Percentiles rank a stretch among this genome's conserved stretches.
These are phyloP conservation scores for Cymbidium sinense DNA, from an alignment of 106 monocot genomes.

Conservation along the genomic window DNA sequence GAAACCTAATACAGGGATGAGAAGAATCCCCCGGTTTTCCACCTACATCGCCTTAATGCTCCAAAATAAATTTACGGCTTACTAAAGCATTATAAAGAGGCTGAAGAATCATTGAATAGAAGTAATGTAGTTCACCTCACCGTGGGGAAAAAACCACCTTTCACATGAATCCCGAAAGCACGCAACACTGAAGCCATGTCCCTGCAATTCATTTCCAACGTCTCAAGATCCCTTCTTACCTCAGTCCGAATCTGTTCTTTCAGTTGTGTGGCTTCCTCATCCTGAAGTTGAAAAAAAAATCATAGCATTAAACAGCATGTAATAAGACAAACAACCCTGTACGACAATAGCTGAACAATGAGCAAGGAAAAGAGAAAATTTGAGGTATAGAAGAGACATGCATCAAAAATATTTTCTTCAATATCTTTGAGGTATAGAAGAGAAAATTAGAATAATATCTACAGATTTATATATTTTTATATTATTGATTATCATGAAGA, in stretches of 20 bases:
- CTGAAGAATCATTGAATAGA: not conserved
- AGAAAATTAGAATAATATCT: not conserved
- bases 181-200: slow-evolving; percentile 85
- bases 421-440: not conserved
- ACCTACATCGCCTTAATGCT: not conserved
- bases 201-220: slow-evolving; percentile 45
- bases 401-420: not conserved
- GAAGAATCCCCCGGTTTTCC: not conserved
- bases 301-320: not conserved
- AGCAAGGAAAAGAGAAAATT: not conserved
- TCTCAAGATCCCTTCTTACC: slow-evolving; percentile 62
- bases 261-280: slow-evolving; percentile 65
- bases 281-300: slow-evolving; percentile 27
- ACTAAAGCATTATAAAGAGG: not conserved
- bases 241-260: slow-evolving; percentile 60
- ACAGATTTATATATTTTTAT: not conserved
- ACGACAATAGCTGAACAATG: not conserved
- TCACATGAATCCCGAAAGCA: slow-evolving; percentile 56
- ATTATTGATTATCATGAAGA: not conserved
- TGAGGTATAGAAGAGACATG: not conserved
- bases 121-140: slow-evolving; percentile 32
- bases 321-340: not conserved
- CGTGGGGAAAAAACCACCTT: slow-evolving; percentile 45
- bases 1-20: not conserved
- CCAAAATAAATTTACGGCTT: not conserved